Base-by-base conservation (phyloP, 345 rosid species). In the Gossypium bickii region DNA sequence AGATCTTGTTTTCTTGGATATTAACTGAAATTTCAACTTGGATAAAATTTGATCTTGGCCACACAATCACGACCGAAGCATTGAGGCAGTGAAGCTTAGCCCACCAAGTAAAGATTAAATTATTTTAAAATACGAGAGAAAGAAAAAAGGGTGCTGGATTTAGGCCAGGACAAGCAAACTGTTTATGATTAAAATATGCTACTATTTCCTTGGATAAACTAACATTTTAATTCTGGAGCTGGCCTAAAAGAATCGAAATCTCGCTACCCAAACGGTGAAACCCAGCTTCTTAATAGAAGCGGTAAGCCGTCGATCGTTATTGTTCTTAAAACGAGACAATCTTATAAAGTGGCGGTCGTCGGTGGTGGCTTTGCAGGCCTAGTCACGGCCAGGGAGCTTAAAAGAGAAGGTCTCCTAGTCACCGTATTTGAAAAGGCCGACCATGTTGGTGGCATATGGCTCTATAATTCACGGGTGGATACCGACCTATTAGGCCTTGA, bases 371-470 rank as follows among this genome's bases (percentile, higher is more conserved):
- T 27, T 2, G 68, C 69, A 1, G 76, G 76, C 13, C 44, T 73
- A 25, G 24, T 60, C 9, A 47, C 68, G n/a, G 76, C 88, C 53
- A 83, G 85, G 12, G 92, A 87, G 85, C 89, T 89, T 34, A 81
- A 79, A 4, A 82, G 85, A 4, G 92, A 87, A 73, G 90, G 90
- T 43, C 90, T 81, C 78, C 41, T 45, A 1, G 92, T 85, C 2
- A 84, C 83, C 2, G 86, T 89, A 38, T 83, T 87, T 48, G 94
- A 89, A 78, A 81, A 79, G 44, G 69, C 22, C 71, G 7, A 48
- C 74, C 78, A 72, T 60, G 78, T 82, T 12, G 94, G 92, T 29
- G 92, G 92, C 38, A 80, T 81, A 9, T 89, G 92, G 94, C 79
- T 86, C 34, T 89, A 86, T 84, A 72, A 78, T 73, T 63, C 78